Evolutionary conservation across 257 asterid genomes (phyloP).

Genomic region (Ocimum tenuiflorum): DNA sequence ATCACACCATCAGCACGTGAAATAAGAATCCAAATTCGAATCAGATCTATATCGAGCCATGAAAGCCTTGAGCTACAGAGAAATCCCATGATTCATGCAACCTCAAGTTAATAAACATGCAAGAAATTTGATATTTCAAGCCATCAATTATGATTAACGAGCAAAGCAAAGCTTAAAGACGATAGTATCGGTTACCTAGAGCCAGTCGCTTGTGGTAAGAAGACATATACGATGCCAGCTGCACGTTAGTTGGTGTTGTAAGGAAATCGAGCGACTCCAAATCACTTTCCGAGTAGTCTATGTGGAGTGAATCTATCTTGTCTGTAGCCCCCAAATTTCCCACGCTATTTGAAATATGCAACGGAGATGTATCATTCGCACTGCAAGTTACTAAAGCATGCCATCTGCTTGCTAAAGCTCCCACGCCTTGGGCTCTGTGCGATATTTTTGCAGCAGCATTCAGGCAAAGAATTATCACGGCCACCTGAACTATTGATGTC

Average conservation of each 20-base stretch:
- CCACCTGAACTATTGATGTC: conserved; percentile 64
- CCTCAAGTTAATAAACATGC: too few relatives aligned
- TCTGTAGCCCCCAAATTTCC: conserved; percentile 28
- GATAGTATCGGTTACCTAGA: conserved; percentile 44
- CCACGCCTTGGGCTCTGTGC: conserved; percentile 71
- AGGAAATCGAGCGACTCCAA: conserved; percentile 59
- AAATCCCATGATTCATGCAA: too few relatives aligned
- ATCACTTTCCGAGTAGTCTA: conserved; percentile 57
- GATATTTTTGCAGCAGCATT: conserved; percentile 77
- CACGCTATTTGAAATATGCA: conserved; percentile 33
- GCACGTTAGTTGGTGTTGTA: conserved; percentile 42
- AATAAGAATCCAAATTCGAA: too few relatives aligned
- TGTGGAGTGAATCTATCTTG: conserved; percentile 19
- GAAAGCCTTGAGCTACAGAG: too few relatives aligned
- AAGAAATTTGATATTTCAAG: too few relatives aligned
- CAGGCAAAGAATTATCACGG: conserved; percentile 57
- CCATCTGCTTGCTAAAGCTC: conserved; percentile 64
- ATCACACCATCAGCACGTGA: too few relatives aligned
- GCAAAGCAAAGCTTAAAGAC: not conserved
- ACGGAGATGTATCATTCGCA: conserved; percentile 37
- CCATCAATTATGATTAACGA: too few relatives aligned
- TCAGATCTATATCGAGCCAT: too few relatives aligned
- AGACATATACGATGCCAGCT: conserved; percentile 55
- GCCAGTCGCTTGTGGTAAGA: conserved; percentile 79
- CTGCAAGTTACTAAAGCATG: conserved; percentile 64